Evolutionary conservation across 176 grass and related monocot genomes (phyloP).

Genomic region (Musa troglodytarum): DNA sequence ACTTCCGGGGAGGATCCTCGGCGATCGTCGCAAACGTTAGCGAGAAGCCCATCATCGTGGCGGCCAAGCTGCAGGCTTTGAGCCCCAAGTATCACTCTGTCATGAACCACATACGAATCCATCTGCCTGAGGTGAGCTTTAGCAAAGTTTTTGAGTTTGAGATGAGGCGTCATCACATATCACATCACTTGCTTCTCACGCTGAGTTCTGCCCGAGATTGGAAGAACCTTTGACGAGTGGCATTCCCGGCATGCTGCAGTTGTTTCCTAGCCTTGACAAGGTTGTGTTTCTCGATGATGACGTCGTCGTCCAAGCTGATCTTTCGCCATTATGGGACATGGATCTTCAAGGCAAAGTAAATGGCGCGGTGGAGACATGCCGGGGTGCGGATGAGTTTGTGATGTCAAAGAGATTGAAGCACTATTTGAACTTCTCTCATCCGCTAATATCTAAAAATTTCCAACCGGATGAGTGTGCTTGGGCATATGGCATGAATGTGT

Average conservation of each 20-base stretch:
- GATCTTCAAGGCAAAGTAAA: constrained; percentile 18
- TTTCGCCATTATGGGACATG: constrained; percentile 15
- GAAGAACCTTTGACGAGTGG: background rate
- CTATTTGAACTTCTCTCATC: constrained; percentile 17
- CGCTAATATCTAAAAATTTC: constrained; percentile 2
- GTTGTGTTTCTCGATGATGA: constrained; percentile 18
- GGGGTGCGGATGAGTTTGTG: constrained; percentile 18
- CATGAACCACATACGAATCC: constrained; percentile 22
- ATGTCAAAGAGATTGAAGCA: constrained; percentile 21
- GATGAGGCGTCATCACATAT: background rate
- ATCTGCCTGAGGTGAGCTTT: constrained; percentile 14
- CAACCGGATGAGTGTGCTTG: constrained; percentile 12
- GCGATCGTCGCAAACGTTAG: constrained; percentile 17
- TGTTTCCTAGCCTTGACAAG: constrained; percentile 12
- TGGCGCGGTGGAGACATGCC: constrained; percentile 18
- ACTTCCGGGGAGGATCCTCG: constrained; percentile 23
- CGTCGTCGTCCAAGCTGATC: constrained; percentile 16
- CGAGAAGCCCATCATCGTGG: constrained; percentile 16
- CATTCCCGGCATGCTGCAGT: background rate
- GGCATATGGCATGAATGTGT: constrained; percentile 22
- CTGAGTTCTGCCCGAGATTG: background rate
- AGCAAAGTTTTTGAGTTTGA: no score
- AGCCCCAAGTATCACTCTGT: constrained; percentile 22
- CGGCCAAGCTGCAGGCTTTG: constrained; percentile 18
- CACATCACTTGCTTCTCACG: background rate